phyloP scores from a whole-genome alignment of 2,329 filamentous ascomycete species.

The Aspergillus floridensis region DNA sequence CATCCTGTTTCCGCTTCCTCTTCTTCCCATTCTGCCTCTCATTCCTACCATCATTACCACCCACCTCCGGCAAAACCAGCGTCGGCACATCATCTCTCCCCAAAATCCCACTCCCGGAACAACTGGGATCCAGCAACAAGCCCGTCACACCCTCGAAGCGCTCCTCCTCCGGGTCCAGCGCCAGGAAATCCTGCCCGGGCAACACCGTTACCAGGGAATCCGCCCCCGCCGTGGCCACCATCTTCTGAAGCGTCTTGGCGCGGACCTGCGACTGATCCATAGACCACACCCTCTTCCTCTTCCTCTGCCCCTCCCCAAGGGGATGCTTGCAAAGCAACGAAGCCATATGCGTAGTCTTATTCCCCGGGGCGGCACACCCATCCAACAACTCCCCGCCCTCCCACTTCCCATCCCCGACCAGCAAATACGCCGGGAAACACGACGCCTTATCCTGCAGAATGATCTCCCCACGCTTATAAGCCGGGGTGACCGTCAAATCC shows the following conservation, averaged over 20 bases:
- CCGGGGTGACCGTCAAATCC: conserved; percentile 69
- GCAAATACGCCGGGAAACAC: conserved; percentile 88
- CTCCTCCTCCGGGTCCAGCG: conserved; percentile 62
- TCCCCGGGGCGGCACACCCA: conserved; percentile 89
- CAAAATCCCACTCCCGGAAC: conserved; percentile 92
- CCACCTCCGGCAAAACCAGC: conserved; percentile 57
- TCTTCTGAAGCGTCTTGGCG: conserved; percentile 74
- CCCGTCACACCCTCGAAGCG: conserved; percentile 71
- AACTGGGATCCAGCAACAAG: conserved; percentile 87
- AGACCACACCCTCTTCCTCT: conserved; percentile 50
- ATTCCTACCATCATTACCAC: conserved; percentile 14
- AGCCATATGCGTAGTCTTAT: conserved; percentile 93
- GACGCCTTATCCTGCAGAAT: conserved; percentile 97
- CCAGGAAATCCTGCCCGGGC: conserved; percentile 76
- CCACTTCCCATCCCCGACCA: conserved; percentile 57
- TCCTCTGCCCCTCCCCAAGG: conserved; percentile 22
- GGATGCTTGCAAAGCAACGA: conserved; percentile 59
- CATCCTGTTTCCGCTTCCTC: conserved; percentile 38
- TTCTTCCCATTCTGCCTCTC: conserved; percentile 36
- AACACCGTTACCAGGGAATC: conserved; percentile 65
- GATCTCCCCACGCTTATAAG: conserved; percentile 73
- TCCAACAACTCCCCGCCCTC: conserved; percentile 79
- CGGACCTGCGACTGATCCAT: conserved; percentile 49
- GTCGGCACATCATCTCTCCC: conserved; percentile 76
- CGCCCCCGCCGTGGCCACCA: conserved; percentile 76